Conservation (phyloP, 805 yeast species). For the Metschnikowia lunata region DNA sequence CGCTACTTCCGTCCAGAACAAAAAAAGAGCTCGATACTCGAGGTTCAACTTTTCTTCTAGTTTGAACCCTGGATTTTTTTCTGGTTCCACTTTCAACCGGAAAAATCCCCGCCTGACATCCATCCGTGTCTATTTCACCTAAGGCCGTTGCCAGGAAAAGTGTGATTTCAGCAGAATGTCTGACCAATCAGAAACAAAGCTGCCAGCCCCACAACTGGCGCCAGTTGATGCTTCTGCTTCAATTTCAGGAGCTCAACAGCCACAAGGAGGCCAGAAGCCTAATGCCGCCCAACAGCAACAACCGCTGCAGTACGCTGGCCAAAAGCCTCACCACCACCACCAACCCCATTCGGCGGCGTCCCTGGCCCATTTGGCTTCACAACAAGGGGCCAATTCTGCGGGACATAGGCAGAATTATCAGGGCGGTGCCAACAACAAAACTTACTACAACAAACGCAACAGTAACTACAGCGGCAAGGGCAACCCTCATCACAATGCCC, state of each 20-base stretch:
- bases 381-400: constrained; percentile 4
- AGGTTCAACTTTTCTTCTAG: no score
- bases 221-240: constrained; percentile 2
- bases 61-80: no score
- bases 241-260: not conserved
- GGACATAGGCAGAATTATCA: constrained; percentile 10
- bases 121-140: no score
- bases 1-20: not conserved
- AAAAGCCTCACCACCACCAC: not conserved
- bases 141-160: no score
- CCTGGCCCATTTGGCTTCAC: not conserved
- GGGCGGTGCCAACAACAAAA: constrained; percentile 3
- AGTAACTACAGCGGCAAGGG: constrained; percentile 15
- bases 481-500: constrained; percentile 7
- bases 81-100: no score
- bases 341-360: not conserved
- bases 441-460: constrained; percentile 18
- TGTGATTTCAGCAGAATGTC: no score
- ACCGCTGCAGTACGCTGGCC: constrained; percentile 7
- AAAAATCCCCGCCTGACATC: no score
- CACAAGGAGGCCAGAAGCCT: constrained; percentile 1
- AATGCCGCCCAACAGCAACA: not conserved
- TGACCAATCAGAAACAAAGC: no score
- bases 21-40: constrained; percentile 1
- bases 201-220: not conserved